Base-by-base conservation (phyloP, 441 rosid genomes). In the Gossypium davidsonii region DNA sequence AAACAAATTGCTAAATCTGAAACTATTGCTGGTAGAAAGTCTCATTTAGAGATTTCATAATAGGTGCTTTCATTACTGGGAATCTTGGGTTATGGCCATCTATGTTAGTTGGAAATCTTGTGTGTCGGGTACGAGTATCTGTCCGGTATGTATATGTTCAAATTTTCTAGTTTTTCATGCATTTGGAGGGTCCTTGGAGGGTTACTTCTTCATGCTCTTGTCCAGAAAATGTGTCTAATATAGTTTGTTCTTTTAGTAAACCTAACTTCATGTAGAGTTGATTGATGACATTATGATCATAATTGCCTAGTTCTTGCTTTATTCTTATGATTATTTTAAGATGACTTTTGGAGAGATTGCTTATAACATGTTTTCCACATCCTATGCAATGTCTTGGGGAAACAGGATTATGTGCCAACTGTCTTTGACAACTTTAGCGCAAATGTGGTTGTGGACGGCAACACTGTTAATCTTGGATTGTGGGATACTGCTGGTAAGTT, bases 361-460 rank as follows among this genome's bases (percentile, higher is more conserved):
- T 57, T 73, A 4, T 77, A 67, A 63, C 57, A 39, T 51, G 12
- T 42, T 66, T 21, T 8, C 52, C 1, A n/a, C 28, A 6, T 66
- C 26, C 58, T 73, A 31, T 70, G 71, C 28, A 49, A 46, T 79
- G 69, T 80, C 14, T 56, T 25, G 55, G 62, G 76, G 39, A 55
- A 75, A 79, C 90, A 92, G 98, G 98, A 93, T 79, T 93, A 93
- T 74, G 98, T 93, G 74, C 98, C 98, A 6, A 93, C 98, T 2
- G 97, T 93, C 25, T 92, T 92, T 12, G 98, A 92, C 83, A 92
- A 92, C 77, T 92, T 92, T 81, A 88, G 96, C 66, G 98, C 98
- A 3, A 93, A 93, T 73, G 98, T 93, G 70, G 92, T 87, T 67
- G 98, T 92, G 61, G 95, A 93, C 83, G 97, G 97, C 42, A 91